phyloP scores from a whole-genome alignment of 2,329 filamentous ascomycete genomes.

The Aspergillus neotritici region DNA sequence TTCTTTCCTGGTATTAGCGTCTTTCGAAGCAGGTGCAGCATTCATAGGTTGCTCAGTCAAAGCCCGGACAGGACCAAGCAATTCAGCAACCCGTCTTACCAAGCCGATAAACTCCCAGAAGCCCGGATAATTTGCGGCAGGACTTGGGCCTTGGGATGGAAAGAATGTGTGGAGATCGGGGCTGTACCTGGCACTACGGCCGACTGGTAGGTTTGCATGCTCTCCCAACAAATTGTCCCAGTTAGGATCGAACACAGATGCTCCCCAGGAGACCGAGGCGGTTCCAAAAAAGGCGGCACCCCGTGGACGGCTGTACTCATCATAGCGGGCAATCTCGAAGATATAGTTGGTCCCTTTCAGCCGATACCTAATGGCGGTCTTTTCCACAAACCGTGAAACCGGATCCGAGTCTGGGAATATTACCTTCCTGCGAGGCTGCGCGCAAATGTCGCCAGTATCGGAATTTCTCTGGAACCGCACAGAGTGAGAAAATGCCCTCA shows the following conservation, averaged over 20 bases:
- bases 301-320: slow-evolving; percentile 26
- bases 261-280: slow-evolving; percentile 34
- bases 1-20: not conserved
- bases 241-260: slow-evolving; percentile 30
- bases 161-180: slow-evolving; percentile 34
- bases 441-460: slow-evolving; percentile 18
- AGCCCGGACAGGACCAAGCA: slow-evolving; percentile 23
- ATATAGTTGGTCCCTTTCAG: slow-evolving; percentile 38
- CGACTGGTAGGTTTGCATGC: slow-evolving; percentile 30
- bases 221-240: slow-evolving; percentile 40
- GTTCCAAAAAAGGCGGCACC: slow-evolving; percentile 9
- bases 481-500: slow-evolving; percentile 27
- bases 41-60: slow-evolving; percentile 1
- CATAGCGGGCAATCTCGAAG: slow-evolving; percentile 41
- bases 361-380: slow-evolving; percentile 34
- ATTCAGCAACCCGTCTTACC: slow-evolving; percentile 29
- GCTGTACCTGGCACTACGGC: slow-evolving; percentile 30
- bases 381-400: slow-evolving; percentile 33
- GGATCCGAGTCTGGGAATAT: slow-evolving; percentile 22
- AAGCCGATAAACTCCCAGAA: slow-evolving; percentile 34
- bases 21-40: not conserved
- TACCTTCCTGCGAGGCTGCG: slow-evolving; percentile 24
- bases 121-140: slow-evolving; percentile 17
- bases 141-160: slow-evolving; percentile 16
- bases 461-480: slow-evolving; percentile 21